phyloP scores from a whole-genome alignment of 768 basidiomycete species.

The Russula virescens region DNA sequence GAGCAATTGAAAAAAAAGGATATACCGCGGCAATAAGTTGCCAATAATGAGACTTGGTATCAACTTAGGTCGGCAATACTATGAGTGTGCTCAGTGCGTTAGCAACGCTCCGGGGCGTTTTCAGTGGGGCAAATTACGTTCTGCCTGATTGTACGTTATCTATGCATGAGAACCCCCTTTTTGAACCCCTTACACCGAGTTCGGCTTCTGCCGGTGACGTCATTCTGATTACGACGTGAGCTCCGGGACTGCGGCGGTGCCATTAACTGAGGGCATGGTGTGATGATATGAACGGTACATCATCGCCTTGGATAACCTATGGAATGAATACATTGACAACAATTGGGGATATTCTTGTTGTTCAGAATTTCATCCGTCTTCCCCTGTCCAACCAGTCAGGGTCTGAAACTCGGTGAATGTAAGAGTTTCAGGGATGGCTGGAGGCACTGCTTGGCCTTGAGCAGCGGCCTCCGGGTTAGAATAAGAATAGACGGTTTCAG shows the following conservation, averaged over 20 bases:
- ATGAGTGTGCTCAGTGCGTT: too few species aligned
- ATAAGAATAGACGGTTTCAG: neutral
- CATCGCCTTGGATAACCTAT: slow-evolving; percentile 4
- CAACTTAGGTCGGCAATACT: too few species aligned
- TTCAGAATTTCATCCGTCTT: slow-evolving; percentile 71
- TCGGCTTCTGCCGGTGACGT: neutral
- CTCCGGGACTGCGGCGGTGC: slow-evolving; percentile 59
- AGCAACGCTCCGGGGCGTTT: too few species aligned
- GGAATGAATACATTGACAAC: slow-evolving; percentile 49
- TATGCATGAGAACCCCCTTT: too few species aligned
- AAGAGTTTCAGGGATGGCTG: slow-evolving; percentile 32
- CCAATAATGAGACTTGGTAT: too few species aligned
- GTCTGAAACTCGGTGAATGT: slow-evolving; percentile 66
- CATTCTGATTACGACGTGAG: neutral
- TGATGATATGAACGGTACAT: slow-evolving; percentile 6
- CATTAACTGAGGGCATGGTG: slow-evolving; percentile 40
- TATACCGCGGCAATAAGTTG: too few species aligned
- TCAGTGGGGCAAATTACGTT: too few species aligned
- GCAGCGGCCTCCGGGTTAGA: neutral
- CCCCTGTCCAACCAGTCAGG: slow-evolving; percentile 70
- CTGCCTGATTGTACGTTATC: too few species aligned
- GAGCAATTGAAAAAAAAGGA: too few species aligned
- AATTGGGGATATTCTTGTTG: slow-evolving; percentile 67
- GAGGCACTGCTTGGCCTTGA: neutral
- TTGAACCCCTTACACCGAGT: too few species aligned